Evolutionary conservation across 495 filamentous ascomycete species (phyloP).

Genomic region (Aspergillus campestris): DNA sequence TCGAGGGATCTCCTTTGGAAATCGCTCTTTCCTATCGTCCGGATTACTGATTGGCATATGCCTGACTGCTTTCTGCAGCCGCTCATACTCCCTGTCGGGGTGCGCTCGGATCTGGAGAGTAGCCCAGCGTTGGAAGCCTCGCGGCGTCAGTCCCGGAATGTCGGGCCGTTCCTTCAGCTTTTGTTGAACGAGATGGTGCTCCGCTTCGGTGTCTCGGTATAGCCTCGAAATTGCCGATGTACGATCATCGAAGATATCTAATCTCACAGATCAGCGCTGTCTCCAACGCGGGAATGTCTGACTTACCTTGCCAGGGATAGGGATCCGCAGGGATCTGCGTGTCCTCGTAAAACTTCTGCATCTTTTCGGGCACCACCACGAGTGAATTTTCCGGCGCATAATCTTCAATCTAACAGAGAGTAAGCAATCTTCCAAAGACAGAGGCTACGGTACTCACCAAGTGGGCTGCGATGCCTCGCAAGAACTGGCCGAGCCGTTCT

Average conservation of each 20-base stretch:
- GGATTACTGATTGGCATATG: slow-evolving; percentile 69
- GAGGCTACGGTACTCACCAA: slow-evolving; percentile 47
- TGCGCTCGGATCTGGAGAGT: slow-evolving; percentile 67
- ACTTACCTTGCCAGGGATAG: slow-evolving; percentile 57
- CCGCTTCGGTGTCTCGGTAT: slow-evolving; percentile 65
- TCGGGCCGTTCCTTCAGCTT: slow-evolving; percentile 50
- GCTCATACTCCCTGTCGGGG: slow-evolving; percentile 67
- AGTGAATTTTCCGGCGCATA: slow-evolving; percentile 64
- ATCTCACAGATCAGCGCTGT: slow-evolving; percentile 4
- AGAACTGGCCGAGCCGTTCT: slow-evolving; percentile 56
- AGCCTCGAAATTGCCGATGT: slow-evolving; percentile 57
- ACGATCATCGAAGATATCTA: slow-evolving; percentile 46
- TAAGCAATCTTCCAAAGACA: slow-evolving; percentile 11
- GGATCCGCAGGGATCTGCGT: slow-evolving; percentile 53
- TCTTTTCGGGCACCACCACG: slow-evolving; percentile 74
- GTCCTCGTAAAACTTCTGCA: slow-evolving; percentile 67
- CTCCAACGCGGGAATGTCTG: neutral
- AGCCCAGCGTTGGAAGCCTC: slow-evolving; percentile 72
- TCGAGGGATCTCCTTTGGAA: slow-evolving; percentile 71
- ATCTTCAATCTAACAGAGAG: slow-evolving; percentile 56
- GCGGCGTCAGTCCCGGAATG: slow-evolving; percentile 69
- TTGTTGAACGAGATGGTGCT: slow-evolving; percentile 74
- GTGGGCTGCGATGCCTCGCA: slow-evolving; percentile 69
- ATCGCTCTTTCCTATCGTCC: slow-evolving; percentile 63
- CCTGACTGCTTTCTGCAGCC: slow-evolving; percentile 63